phyloP scores from a whole-genome alignment of 306 rosid species.

The Hippophae tibetana region DNA sequence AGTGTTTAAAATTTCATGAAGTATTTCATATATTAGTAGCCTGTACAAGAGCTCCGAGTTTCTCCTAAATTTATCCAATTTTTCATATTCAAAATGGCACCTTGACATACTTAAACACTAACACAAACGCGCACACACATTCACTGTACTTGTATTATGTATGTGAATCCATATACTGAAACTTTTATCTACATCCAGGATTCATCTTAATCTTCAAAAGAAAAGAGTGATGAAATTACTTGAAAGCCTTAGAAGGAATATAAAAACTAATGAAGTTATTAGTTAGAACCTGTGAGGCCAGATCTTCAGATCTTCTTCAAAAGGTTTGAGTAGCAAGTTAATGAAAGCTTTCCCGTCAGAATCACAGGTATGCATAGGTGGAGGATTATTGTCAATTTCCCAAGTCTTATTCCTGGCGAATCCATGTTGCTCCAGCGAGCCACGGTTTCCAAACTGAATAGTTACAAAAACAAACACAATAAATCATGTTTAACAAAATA shows the following conservation, averaged over 20 bases:
- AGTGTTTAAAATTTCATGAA: background rate
- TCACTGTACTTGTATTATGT: no score
- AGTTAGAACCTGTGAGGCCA: constrained; percentile 70
- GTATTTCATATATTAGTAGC: background rate
- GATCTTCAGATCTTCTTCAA: constrained; percentile 58
- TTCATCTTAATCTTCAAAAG: background rate
- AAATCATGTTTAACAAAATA: background rate
- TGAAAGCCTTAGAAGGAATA: background rate
- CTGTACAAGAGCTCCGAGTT: background rate
- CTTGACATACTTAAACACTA: no score
- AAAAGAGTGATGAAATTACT: background rate
- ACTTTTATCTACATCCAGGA: background rate
- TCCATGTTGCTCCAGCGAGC: constrained; percentile 73
- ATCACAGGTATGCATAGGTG: constrained; percentile 38
- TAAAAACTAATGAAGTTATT: background rate
- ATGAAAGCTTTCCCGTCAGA: constrained; percentile 41
- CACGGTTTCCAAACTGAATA: constrained; percentile 60
- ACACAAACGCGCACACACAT: no score
- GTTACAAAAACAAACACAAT: constrained; percentile 4
- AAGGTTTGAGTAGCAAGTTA: constrained; percentile 70
- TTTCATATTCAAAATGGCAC: no score
- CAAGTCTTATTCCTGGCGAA: constrained; percentile 78
- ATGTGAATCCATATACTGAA: background rate
- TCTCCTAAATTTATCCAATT: background rate
- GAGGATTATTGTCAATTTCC: constrained; percentile 59